Evolutionary conservation across 2,329 filamentous ascomycete species (phyloP).

Genomic region (Furcasterigmium furcatum): DNA sequence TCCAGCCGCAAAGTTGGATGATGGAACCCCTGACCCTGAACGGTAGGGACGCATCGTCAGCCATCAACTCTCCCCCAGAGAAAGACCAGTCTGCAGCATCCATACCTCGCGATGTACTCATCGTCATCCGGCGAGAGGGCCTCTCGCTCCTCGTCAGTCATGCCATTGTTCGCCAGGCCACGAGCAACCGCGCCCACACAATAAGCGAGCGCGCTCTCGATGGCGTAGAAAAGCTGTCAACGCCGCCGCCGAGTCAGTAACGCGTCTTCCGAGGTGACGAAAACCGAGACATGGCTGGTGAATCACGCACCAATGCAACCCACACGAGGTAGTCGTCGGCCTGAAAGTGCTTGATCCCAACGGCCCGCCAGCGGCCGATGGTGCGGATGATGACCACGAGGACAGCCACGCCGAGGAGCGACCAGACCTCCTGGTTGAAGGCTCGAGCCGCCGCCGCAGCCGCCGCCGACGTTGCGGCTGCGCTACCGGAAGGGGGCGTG

Average conservation of each 20-base stretch:
- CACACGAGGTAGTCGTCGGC: constrained; percentile 25
- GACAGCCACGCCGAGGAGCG: constrained; percentile 21
- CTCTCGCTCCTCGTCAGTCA: constrained; percentile 47
- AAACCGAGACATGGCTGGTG: no score
- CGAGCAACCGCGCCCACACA: constrained; percentile 42
- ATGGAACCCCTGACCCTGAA: constrained; percentile 49
- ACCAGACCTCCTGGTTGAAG: constrained; percentile 20
- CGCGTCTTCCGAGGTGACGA: no score
- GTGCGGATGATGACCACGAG: constrained; percentile 21
- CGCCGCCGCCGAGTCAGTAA: constrained; percentile 27
- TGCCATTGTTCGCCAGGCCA: constrained; percentile 54
- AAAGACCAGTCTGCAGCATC: background rate
- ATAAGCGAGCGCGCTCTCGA: constrained; percentile 43
- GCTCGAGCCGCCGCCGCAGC: no score
- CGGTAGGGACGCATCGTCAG: background rate
- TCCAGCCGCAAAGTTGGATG: constrained; percentile 51
- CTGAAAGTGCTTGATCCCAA: constrained; percentile 18
- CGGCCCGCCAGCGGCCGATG: constrained; percentile 20
- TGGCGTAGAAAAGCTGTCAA: constrained; percentile 45
- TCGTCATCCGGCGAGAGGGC: constrained; percentile 36
- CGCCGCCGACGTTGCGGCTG: no score
- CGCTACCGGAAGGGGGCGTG: no score
- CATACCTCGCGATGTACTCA: constrained; percentile 38
- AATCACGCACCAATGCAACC: constrained; percentile 13
- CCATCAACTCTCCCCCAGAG: no score